Evolutionary conservation across 2,329 filamentous ascomycete genomes (phyloP).

Genomic region (Phyllosticta citriasiana): DNA sequence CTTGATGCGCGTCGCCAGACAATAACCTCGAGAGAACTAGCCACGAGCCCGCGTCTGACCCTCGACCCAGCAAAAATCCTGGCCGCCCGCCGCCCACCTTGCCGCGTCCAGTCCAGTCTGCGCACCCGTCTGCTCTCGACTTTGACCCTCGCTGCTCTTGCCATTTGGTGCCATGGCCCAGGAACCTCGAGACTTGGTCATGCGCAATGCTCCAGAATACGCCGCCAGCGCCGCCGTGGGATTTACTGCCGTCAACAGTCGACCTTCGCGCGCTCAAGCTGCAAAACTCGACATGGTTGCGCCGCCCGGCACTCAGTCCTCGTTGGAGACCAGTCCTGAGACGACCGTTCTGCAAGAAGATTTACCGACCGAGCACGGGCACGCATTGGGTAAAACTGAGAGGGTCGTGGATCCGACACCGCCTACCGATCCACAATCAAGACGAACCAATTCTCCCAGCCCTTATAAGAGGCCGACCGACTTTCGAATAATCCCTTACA

Average conservation of each 20-base stretch:
- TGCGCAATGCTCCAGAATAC: neutral
- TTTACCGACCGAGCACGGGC: neutral
- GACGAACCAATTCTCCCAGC: neutral
- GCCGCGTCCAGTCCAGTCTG: neutral
- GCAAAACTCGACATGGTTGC: neutral
- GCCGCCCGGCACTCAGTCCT: neutral
- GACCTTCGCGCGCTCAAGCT: neutral
- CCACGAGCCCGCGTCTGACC: neutral
- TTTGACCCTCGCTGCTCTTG: neutral
- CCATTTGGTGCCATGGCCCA: neutral
- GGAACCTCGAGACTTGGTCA: neutral
- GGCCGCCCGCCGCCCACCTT: neutral
- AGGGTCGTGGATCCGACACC: neutral
- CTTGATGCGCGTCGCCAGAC: neutral
- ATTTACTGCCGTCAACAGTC: slow-evolving; percentile 10
- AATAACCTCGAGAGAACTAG: neutral
- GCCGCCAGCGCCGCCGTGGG: neutral
- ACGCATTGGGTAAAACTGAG: neutral
- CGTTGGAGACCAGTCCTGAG: neutral
- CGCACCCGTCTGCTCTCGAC: neutral
- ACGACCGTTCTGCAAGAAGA: neutral
- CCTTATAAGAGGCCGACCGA: neutral
- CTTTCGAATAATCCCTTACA: neutral
- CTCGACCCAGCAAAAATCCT: neutral
- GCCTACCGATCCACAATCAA: neutral